Evolutionary conservation across 2,329 filamentous ascomycete genomes (phyloP).

Genomic region (Boeremia exigua): DNA sequence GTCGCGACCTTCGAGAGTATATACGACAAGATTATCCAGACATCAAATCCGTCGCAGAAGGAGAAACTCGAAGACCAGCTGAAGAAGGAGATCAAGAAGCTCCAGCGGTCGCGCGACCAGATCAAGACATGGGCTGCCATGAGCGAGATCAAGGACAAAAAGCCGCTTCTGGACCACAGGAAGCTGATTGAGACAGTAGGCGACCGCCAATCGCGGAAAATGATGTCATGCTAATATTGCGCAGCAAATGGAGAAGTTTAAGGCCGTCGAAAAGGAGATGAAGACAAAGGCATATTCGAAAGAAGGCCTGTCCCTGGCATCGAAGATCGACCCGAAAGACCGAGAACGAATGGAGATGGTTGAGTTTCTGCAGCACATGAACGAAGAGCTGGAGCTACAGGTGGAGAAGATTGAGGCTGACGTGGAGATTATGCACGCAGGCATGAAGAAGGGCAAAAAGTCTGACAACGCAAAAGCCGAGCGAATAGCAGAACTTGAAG

Average conservation of each 20-base stretch:
- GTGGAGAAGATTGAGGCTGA: conserved; percentile 94
- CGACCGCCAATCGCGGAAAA: conserved; percentile 4
- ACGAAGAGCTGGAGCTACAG: conserved; percentile 91
- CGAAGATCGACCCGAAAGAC: conserved; percentile 96
- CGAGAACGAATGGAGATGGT: conserved; percentile 88
- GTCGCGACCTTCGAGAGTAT: conserved; percentile 91
- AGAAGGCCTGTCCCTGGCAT: conserved; percentile 89
- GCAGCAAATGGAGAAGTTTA: conserved; percentile 99
- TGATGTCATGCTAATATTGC: conserved; percentile 43
- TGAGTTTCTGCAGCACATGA: conserved; percentile 84
- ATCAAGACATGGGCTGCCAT: conserved; percentile 99
- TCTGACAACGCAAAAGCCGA: conserved; percentile 79
- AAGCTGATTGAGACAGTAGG: conserved; percentile 96
- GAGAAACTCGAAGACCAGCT: conserved; percentile 98
- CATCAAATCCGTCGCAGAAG: conserved; percentile 91
- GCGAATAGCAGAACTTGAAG: conserved; percentile 84
- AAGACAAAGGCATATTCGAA: conserved; percentile 99
- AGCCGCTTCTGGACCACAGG: conserved; percentile 88
- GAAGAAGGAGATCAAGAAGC: conserved; percentile 99
- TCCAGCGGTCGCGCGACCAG: conserved; percentile 94
- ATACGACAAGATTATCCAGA: conserved; percentile 96
- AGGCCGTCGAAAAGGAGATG: conserved; percentile 99
- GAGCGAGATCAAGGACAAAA: conserved; percentile 99
- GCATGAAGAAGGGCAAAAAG: conserved; percentile 94
- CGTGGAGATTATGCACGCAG: conserved; percentile 81